Evolutionary conservation across 208 protist species (phyloP).

Genomic region (Phytomonas sp.): DNA sequence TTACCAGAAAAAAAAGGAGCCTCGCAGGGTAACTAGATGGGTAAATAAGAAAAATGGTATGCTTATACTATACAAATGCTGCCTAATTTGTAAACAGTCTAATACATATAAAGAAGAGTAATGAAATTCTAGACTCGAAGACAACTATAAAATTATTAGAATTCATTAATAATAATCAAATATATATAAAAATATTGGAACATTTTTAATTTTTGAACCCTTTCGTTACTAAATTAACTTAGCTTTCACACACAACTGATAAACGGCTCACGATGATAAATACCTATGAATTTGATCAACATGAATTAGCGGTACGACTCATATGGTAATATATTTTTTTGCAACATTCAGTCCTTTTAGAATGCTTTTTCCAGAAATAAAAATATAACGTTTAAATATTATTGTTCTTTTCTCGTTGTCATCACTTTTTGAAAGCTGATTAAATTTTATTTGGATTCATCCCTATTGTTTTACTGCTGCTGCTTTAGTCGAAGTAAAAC

Average conservation of each 20-base stretch:
- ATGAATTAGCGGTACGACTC: no score
- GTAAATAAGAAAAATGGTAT: not conserved
- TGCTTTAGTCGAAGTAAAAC: no score
- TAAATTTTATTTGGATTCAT: no score
- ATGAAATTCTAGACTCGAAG: not conserved
- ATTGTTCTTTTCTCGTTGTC: no score
- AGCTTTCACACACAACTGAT: not conserved
- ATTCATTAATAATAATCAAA: not conserved
- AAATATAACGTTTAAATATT: no score
- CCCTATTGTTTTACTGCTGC: no score
- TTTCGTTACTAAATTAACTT: not conserved
- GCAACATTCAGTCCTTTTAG: no score
- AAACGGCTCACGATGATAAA: not conserved
- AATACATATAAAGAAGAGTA: not conserved
- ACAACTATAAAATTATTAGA: not conserved
- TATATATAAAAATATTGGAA: conserved; percentile 2
- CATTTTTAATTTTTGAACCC: not conserved
- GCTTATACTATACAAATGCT: not conserved
- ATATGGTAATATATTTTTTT: no score
- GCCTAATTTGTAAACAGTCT: not conserved
- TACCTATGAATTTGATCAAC: not conserved
- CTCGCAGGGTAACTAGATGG: not conserved
- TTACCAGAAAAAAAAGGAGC: not conserved
- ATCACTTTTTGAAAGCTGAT: no score
- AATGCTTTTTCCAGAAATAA: no score